Percentiles rank a stretch among this genome's conserved stretches.
Evolutionary conservation across 805 yeast species (phyloP).

Genomic region (Suhomyces sp.): DNA sequence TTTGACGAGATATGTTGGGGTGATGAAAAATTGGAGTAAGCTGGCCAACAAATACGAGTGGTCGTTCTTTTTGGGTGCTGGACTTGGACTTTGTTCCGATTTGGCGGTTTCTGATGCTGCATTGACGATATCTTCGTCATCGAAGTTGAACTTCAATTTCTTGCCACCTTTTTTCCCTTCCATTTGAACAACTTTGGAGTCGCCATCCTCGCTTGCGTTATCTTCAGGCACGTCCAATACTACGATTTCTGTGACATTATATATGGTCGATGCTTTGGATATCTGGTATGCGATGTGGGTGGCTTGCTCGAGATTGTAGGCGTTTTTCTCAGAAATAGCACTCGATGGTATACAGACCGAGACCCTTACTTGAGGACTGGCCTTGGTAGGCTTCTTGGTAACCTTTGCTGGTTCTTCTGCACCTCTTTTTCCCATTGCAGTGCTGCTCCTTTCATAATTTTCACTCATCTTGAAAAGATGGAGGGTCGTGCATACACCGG

Average conservation of each 20-base stretch:
- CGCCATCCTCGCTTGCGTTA: constrained; percentile 15
- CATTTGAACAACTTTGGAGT: constrained; percentile 17
- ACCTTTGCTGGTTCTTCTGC: constrained; percentile 13
- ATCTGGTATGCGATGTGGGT: constrained; percentile 74
- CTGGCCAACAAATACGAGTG: constrained; percentile 59
- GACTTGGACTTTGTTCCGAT: constrained; percentile 6
- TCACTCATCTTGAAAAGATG: constrained; percentile 3
- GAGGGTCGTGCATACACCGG: not conserved
- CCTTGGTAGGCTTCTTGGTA: constrained; percentile 31
- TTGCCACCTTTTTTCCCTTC: constrained; percentile 24
- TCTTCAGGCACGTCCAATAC: constrained; percentile 52
- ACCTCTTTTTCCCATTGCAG: constrained; percentile 22
- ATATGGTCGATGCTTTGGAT: constrained; percentile 69
- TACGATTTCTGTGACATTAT: constrained; percentile 70
- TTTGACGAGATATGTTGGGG: constrained; percentile 77
- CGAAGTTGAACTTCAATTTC: constrained; percentile 31
- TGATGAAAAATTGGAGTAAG: constrained; percentile 73
- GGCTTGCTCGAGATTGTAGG: constrained; percentile 66
- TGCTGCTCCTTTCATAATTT: not conserved
- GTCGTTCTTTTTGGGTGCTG: constrained; percentile 17
- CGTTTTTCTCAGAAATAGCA: constrained; percentile 51
- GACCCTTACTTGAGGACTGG: constrained; percentile 29
- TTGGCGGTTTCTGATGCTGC: constrained; percentile 10
- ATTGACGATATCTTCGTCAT: constrained; percentile 25
- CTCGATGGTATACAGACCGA: constrained; percentile 75